These are phyloP conservation scores for Knufia petricola DNA, from an alignment of 2,329 filamentous ascomycete genomes.

Conservation along the genomic window DNA sequence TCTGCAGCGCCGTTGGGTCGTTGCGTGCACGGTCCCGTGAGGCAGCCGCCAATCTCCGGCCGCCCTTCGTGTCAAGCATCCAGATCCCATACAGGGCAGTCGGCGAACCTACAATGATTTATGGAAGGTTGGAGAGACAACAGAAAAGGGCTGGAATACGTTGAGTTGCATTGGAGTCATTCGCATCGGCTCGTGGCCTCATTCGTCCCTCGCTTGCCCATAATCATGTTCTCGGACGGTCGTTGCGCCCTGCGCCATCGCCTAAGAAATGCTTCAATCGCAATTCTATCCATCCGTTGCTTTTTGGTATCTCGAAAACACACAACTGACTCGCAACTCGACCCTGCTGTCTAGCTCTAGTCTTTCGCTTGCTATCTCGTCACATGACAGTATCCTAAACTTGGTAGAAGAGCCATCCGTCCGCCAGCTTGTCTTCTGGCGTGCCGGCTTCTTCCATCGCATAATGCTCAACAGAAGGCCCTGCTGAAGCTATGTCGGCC, in stretches of 20 bases:
- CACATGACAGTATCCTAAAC: neutral
- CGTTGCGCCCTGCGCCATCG: neutral
- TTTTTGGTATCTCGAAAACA: constrained; percentile 8
- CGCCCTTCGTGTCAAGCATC: too few species aligned
- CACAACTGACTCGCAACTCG: neutral
- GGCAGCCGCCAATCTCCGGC: too few species aligned
- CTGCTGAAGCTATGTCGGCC: constrained; percentile 1
- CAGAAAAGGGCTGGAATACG: constrained; percentile 3
- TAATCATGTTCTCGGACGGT: neutral
- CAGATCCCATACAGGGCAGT: too few species aligned
- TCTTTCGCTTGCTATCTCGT: neutral
- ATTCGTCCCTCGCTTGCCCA: constrained; percentile 9
- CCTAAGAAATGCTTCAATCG: constrained; percentile 2
- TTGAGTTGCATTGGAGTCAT: too few species aligned
- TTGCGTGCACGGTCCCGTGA: too few species aligned
- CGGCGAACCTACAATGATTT: too few species aligned
- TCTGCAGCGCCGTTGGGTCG: too few species aligned
- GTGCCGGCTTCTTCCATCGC: constrained; percentile 14
- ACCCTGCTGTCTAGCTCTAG: neutral
- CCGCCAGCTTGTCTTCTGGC: constrained; percentile 11
- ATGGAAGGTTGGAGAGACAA: too few species aligned
- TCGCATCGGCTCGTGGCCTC: neutral
- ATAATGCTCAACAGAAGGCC: constrained; percentile 21
- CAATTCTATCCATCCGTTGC: constrained; percentile 5
- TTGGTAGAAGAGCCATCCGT: constrained; percentile 22